Evolutionary conservation across 1,284 basidiomycete species (phyloP).

Genomic region (Baeospora myosura): DNA sequence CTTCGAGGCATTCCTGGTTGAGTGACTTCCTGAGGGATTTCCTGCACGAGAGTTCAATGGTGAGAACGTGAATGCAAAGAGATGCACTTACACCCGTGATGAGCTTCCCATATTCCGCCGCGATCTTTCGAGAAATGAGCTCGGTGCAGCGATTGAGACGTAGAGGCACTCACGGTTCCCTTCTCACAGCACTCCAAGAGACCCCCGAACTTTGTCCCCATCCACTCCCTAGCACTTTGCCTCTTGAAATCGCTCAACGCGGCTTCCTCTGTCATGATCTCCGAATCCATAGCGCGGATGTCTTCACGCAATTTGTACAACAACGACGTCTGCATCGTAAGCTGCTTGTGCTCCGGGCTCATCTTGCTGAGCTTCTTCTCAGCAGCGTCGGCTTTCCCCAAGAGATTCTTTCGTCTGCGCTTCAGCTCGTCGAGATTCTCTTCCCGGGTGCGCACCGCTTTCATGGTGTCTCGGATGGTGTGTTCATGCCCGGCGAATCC

Average conservation of each 20-base stretch:
- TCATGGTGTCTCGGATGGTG: constrained; percentile 69
- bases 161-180: constrained; percentile 44
- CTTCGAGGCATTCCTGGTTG: constrained; percentile 74
- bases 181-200: constrained; percentile 84
- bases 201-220: constrained; percentile 86
- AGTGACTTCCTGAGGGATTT: constrained; percentile 76
- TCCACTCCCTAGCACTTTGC: constrained; percentile 57
- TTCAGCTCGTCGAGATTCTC: constrained; percentile 78
- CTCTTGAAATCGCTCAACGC: constrained; percentile 84
- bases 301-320: constrained; percentile 73
- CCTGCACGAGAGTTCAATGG: constrained; percentile 30
- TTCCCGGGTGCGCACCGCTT: constrained; percentile 76
- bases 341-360: constrained; percentile 86
- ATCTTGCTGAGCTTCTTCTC: constrained; percentile 90
- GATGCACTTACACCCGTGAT: constrained; percentile 60
- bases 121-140: constrained; percentile 44
- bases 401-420: constrained; percentile 60
- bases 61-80: constrained; percentile 1
- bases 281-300: constrained; percentile 73
- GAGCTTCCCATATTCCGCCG: constrained; percentile 76
- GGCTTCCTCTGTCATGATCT: constrained; percentile 82
- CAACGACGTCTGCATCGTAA: constrained; percentile 67
- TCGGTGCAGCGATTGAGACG: constrained; percentile 6
- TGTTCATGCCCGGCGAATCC: constrained; percentile 73
- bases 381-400: constrained; percentile 74